These are phyloP conservation scores for Hanseniaspora lindneri DNA, from an alignment of 805 yeast genomes.

Conservation along the genomic window DNA sequence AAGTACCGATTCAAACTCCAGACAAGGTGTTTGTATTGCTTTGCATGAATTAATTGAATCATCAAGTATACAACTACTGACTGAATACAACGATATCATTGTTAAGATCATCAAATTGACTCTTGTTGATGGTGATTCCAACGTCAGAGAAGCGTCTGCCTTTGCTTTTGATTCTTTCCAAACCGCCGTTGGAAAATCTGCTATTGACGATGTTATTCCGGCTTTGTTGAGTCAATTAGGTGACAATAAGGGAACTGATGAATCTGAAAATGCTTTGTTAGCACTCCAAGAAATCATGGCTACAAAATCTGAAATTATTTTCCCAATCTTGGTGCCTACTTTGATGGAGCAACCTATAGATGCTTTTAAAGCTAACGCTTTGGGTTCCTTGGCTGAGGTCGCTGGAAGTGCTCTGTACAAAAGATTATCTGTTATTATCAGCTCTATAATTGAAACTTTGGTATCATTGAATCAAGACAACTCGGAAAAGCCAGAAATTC, in stretches of 20 bases:
- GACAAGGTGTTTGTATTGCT: conserved; percentile 95
- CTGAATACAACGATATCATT: conserved; percentile 53
- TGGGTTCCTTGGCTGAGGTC: conserved; percentile 76
- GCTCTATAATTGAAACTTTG: conserved; percentile 55
- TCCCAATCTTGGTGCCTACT: conserved; percentile 86
- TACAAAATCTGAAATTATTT: conserved; percentile 74
- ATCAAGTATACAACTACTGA: conserved; percentile 48
- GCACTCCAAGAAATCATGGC: conserved; percentile 90
- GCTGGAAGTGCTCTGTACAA: conserved; percentile 74
- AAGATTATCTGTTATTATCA: conserved; percentile 61
- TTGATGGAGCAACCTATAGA: conserved; percentile 72
- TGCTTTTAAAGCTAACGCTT: conserved; percentile 71
- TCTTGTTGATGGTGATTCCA: conserved; percentile 56
- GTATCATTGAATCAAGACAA: conserved; percentile 29
- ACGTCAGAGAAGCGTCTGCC: conserved; percentile 86
- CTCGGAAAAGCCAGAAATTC: conserved; percentile 31
- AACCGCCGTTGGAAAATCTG: conserved; percentile 66
- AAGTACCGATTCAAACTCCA: conserved; percentile 64
- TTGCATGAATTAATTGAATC: conserved; percentile 73
- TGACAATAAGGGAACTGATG: conserved; percentile 30
- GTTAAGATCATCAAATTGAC: conserved; percentile 68
- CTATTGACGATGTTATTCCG: conserved; percentile 82
- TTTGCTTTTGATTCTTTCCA: conserved; percentile 80
- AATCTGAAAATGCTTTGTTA: conserved; percentile 62
- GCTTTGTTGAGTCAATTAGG: conserved; percentile 61